These are phyloP conservation scores for Melanopsichium pennsylvanicum DNA, from an alignment of 1,284 basidiomycete genomes.

Conservation along the genomic window DNA sequence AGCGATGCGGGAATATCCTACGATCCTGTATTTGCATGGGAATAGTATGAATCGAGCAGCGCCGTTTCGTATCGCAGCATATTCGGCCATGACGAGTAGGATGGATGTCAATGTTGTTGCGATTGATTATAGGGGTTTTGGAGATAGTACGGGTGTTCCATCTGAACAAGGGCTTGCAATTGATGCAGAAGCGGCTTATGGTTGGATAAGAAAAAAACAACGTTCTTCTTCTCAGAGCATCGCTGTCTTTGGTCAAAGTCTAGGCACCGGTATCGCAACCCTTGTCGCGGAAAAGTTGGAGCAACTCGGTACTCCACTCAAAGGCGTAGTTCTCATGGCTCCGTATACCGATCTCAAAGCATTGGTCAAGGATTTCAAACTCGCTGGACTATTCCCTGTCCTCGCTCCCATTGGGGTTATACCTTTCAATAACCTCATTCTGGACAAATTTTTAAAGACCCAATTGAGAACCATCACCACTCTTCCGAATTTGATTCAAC, in stretches of 20 bases:
- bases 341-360: conserved; percentile 77
- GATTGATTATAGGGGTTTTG: conserved; percentile 92
- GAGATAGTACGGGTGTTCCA: conserved; percentile 80
- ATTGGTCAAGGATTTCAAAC: conserved; percentile 75
- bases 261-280: conserved; percentile 80
- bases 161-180: conserved; percentile 76
- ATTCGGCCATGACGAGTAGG: conserved; percentile 73
- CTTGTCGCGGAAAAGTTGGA: conserved; percentile 70
- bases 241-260: conserved; percentile 79
- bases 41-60: conserved; percentile 82
- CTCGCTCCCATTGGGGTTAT: conserved; percentile 78
- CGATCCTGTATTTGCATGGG: conserved; percentile 76
- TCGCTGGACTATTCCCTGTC: conserved; percentile 72
- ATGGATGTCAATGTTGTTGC: conserved; percentile 79
- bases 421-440: conserved; percentile 74
- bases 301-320: conserved; percentile 65
- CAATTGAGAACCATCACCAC: conserved; percentile 68
- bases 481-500: conserved; percentile 11
- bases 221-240: conserved; percentile 69
- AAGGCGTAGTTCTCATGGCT: conserved; percentile 77
- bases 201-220: conserved; percentile 71
- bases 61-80: conserved; percentile 73
- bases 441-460: conserved; percentile 72
- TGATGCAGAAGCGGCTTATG: conserved; percentile 82
- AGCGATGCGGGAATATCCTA: conserved; percentile 44